Percentiles rank a stretch among this genome's conserved stretches.
These are phyloP conservation scores for Trichophyton rubrum DNA, from an alignment of 2,329 filamentous ascomycete genomes.

Conservation along the genomic window DNA sequence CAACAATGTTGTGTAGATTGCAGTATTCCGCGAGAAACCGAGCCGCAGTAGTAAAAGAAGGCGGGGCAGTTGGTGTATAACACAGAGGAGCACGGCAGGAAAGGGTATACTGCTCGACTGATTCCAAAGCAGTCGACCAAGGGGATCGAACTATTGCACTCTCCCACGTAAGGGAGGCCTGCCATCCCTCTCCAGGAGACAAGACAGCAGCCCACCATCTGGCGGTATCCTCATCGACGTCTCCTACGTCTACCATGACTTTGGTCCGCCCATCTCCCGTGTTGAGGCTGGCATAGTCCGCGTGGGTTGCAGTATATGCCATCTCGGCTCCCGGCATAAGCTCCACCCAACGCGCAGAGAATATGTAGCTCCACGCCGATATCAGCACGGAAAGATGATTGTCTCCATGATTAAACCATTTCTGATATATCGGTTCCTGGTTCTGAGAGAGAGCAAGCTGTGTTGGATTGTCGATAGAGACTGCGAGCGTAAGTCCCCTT, in stretches of 20 bases:
- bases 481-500: constrained; percentile 5
- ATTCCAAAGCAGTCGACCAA: constrained; percentile 5
- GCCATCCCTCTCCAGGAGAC: constrained; percentile 11
- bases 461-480: constrained; percentile 1
- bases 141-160: constrained; percentile 3
- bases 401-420: constrained; percentile 9
- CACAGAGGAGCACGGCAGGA: neutral
- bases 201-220: constrained; percentile 15
- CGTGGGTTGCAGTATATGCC: constrained; percentile 6
- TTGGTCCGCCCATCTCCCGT: neutral
- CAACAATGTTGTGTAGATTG: constrained; percentile 13
- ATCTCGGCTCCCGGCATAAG: constrained; percentile 7
- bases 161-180: constrained; percentile 6
- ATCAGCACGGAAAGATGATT: constrained; percentile 12
- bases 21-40: constrained; percentile 17
- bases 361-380: constrained; percentile 11
- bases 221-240: constrained; percentile 7
- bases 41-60: constrained; percentile 11
- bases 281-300: neutral
- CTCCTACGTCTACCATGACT: constrained; percentile 8
- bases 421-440: constrained; percentile 3
- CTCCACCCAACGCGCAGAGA: constrained; percentile 10
- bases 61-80: neutral
- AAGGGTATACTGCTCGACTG: constrained; percentile 4
- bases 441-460: neutral